These are phyloP conservation scores for Tuber microsphaerosporum DNA, from an alignment of 495 filamentous ascomycete genomes.

Conservation along the genomic window DNA sequence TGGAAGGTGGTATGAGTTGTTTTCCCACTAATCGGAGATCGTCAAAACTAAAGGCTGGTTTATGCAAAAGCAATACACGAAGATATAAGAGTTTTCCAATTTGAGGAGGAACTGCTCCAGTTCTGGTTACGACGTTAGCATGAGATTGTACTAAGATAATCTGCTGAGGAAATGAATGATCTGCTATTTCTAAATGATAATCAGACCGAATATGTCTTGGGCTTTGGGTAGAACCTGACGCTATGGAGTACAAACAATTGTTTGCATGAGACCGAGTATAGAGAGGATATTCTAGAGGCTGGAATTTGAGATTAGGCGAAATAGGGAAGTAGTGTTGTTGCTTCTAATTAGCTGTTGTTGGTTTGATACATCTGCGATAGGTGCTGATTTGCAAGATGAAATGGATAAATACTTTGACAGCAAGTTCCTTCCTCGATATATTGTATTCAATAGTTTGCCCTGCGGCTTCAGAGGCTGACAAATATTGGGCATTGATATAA, in stretches of 20 bases:
- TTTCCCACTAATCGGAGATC: conserved; percentile 9
- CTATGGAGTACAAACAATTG: not conserved
- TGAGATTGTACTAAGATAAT: not conserved
- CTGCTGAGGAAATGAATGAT: not conserved
- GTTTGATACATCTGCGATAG: conserved; percentile 12
- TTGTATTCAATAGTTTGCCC: conserved; percentile 22
- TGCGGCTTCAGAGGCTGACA: conserved; percentile 11
- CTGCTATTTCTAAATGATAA: not conserved
- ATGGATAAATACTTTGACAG: conserved; percentile 16
- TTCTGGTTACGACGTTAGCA: not conserved
- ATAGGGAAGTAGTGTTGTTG: conserved; percentile 9
- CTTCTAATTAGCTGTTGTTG: conserved; percentile 2
- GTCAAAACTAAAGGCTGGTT: not conserved
- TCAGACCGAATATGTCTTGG: too few species aligned
- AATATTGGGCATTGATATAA: conserved; percentile 26
- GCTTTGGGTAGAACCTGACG: not conserved
- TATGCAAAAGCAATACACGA: conserved; percentile 9
- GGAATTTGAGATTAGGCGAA: conserved; percentile 4
- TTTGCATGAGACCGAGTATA: conserved; percentile 17
- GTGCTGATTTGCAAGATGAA: conserved; percentile 9
- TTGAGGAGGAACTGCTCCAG: conserved; percentile 8
- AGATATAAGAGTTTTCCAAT: conserved; percentile 24
- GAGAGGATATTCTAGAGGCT: not conserved
- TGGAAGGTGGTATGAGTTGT: conserved; percentile 13
- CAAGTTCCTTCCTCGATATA: conserved; percentile 8